Conservation (phyloP, 441 rosid species). For the Arabidopsis hybrid region DNA sequence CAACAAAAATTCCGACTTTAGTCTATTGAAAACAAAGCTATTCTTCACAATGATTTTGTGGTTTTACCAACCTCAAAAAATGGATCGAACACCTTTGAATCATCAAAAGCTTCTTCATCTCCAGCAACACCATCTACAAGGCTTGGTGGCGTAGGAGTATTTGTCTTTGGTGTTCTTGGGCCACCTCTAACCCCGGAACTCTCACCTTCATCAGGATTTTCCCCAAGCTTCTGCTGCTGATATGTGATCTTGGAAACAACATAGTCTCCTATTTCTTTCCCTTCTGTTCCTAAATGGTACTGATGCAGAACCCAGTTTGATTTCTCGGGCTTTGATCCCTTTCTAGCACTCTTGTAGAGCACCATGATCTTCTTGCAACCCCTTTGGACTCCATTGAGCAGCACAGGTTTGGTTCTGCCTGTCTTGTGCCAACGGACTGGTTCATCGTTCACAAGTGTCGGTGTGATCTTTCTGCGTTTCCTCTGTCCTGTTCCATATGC, state of each 20-base stretch:
- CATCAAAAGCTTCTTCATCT: constrained; percentile 55
- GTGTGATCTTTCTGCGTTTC: constrained; percentile 86
- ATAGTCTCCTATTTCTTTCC: constrained; percentile 77
- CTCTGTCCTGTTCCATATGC: constrained; percentile 93
- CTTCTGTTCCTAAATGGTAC: constrained; percentile 82
- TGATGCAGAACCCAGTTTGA: constrained; percentile 93
- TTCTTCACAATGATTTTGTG: not conserved
- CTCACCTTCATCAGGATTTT: constrained; percentile 48
- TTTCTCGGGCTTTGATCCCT: constrained; percentile 74
- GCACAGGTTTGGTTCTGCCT: constrained; percentile 77
- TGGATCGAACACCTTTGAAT: constrained; percentile 38
- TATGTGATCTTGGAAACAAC: constrained; percentile 81
- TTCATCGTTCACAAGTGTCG: constrained; percentile 51
- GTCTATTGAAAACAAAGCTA: constrained; percentile 10
- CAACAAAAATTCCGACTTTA: not conserved
- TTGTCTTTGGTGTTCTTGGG: constrained; percentile 75
- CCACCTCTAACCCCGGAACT: constrained; percentile 48
- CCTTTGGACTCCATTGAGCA: constrained; percentile 63
- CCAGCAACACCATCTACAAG: constrained; percentile 40
- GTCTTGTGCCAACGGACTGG: constrained; percentile 98
- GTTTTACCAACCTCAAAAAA: constrained; percentile 37
- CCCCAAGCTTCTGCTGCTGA: constrained; percentile 65
- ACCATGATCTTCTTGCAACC: constrained; percentile 97
- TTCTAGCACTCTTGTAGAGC: constrained; percentile 75
- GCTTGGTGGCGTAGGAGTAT: constrained; percentile 67